A percentile compares a stretch with the other conserved stretches of the same genome.
phyloP scores from a whole-genome alignment of 805 yeast genomes.

The Sugiyamaella valdiviana region DNA sequence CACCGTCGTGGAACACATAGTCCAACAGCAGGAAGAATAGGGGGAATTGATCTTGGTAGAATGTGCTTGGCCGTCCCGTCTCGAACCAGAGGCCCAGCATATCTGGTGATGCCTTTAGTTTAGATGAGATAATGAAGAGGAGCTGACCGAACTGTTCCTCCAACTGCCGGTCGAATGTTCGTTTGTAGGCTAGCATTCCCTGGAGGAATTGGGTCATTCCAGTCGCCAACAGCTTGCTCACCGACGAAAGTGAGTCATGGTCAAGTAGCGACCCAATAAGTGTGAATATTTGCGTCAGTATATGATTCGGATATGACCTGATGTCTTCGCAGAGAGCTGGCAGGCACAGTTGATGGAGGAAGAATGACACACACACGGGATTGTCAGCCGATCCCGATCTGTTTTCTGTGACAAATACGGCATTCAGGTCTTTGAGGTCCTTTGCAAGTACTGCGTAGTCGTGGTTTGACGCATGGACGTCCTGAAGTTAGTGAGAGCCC shows the following conservation, averaged over 20 bases:
- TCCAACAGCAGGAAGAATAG: conserved; percentile 23
- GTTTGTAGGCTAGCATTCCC: conserved; percentile 1
- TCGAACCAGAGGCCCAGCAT: conserved; percentile 9
- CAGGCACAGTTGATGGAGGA: conserved; percentile 6
- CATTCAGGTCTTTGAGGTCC: conserved; percentile 1
- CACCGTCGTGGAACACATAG: conserved; percentile 25
- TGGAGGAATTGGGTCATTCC: conserved; percentile 6
- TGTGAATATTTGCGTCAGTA: background rate
- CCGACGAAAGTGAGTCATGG: background rate
- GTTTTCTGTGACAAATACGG: conserved; percentile 7
- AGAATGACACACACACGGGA: conserved; percentile 7
- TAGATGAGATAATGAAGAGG: conserved; percentile 10
- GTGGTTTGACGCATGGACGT: background rate
- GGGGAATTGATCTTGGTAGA: conserved; percentile 20
- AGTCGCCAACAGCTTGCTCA: background rate
- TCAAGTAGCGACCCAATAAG: background rate
- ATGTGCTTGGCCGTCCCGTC: background rate
- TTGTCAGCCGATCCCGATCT: background rate
- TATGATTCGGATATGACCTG: background rate
- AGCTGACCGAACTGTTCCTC: conserved; percentile 12
- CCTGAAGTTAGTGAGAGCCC: background rate
- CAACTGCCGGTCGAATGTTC: conserved; percentile 5
- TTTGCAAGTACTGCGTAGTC: conserved; percentile 2
- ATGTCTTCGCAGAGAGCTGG: background rate
- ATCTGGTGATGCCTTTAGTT: conserved; percentile 8